These are phyloP conservation scores for Sicyos baderoa DNA, from an alignment of 306 rosid species.

Conservation along the genomic window DNA sequence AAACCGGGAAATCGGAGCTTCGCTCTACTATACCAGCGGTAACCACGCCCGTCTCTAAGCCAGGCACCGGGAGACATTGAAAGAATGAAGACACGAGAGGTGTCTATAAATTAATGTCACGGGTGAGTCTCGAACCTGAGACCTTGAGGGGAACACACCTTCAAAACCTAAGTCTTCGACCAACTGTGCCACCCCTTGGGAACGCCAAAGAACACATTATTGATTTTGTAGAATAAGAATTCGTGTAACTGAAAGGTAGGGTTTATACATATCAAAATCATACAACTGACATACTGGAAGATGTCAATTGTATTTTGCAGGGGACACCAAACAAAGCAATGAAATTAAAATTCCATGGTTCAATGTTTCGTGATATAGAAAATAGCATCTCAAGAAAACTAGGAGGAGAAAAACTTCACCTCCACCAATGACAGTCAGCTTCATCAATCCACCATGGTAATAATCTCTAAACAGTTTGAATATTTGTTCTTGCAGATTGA, in stretches of 20 bases:
- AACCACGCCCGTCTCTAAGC: too few relatives aligned
- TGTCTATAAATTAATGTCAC: too few relatives aligned
- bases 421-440: slow-evolving; percentile 95
- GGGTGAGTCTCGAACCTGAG: too few relatives aligned
- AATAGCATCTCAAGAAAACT: slow-evolving; percentile 11
- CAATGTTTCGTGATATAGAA: not conserved
- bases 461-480: slow-evolving; percentile 52
- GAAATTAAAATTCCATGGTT: not conserved
- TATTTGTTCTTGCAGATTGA: slow-evolving; percentile 69
- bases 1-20: too few relatives aligned
- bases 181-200: too few relatives aligned
- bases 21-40: too few relatives aligned
- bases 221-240: not conserved
- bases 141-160: too few relatives aligned
- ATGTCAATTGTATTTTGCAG: not conserved
- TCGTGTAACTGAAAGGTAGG: not conserved
- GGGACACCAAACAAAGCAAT: not conserved
- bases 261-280: not conserved
- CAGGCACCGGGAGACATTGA: too few relatives aligned
- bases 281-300: not conserved
- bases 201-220: not conserved
- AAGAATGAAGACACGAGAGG: too few relatives aligned
- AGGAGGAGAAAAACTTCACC: slow-evolving; percentile 39
- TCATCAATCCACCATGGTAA: slow-evolving; percentile 98
- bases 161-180: too few relatives aligned